Evolutionary conservation across 805 yeast genomes (phyloP).

Genomic region (Yamadazyma olivae): DNA sequence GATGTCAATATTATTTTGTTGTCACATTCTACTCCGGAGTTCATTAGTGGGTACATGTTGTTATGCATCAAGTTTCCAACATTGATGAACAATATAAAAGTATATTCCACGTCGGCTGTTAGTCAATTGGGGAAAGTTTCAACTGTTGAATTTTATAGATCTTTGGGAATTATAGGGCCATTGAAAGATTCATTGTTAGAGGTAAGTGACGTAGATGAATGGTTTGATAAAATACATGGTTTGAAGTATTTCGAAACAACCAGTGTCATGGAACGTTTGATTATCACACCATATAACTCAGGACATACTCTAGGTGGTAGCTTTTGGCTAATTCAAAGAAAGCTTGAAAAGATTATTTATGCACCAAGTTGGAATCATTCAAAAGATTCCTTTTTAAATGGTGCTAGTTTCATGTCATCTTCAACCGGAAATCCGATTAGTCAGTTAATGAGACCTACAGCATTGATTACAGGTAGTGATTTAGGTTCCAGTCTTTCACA

Average conservation of each 20-base stretch:
- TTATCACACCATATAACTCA: conserved; percentile 79
- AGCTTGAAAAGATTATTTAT: conserved; percentile 77
- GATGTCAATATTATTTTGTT: conserved; percentile 66
- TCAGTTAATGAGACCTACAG: conserved; percentile 71
- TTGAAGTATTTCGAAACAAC: conserved; percentile 80
- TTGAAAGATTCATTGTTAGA: conserved; percentile 54
- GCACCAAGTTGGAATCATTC: conserved; percentile 97
- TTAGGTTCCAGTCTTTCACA: conserved; percentile 64
- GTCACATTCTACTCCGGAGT: conserved; percentile 84
- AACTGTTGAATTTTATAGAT: conserved; percentile 77
- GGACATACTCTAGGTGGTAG: conserved; percentile 96
- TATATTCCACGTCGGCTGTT: conserved; percentile 88
- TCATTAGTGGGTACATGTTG: conserved; percentile 74
- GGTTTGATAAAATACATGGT: conserved; percentile 67
- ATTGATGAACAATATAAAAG: conserved; percentile 61
- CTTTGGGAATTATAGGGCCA: conserved; percentile 76
- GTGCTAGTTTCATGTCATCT: conserved; percentile 27
- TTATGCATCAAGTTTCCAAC: conserved; percentile 57
- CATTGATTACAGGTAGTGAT: conserved; percentile 71
- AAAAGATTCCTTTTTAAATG: conserved; percentile 73
- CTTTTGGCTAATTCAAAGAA: conserved; percentile 73
- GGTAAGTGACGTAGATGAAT: conserved; percentile 69
- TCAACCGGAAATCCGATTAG: conserved; percentile 60
- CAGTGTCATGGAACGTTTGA: conserved; percentile 56
- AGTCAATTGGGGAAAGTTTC: conserved; percentile 81